These are phyloP conservation scores for Lasiodiplodia theobromae DNA, from an alignment of 2,329 filamentous ascomycete species.

Conservation along the genomic window DNA sequence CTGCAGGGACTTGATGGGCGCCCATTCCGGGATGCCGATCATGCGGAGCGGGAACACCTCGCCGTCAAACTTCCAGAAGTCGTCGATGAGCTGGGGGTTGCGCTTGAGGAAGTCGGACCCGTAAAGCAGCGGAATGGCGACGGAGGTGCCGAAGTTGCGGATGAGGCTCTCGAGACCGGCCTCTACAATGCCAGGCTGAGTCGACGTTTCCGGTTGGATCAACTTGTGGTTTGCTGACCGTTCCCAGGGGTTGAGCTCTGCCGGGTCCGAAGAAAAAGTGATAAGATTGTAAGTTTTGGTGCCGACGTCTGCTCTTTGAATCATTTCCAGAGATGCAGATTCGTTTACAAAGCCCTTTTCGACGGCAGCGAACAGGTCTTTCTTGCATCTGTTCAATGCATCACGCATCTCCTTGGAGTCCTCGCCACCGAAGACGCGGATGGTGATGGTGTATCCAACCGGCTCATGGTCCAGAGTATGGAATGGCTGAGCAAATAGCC, in stretches of 20 bases:
- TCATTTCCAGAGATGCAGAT: neutral
- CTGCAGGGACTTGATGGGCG: constrained; percentile 57
- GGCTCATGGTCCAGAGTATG: constrained; percentile 25
- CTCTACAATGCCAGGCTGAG: constrained; percentile 7
- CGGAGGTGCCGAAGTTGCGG: constrained; percentile 29
- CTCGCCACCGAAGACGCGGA: constrained; percentile 23
- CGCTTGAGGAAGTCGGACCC: constrained; percentile 61
- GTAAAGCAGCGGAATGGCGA: constrained; percentile 32
- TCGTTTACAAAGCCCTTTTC: constrained; percentile 24
- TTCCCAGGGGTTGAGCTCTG: constrained; percentile 18
- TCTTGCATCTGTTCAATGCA: neutral
- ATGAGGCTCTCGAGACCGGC: constrained; percentile 28
- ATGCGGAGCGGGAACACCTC: constrained; percentile 57
- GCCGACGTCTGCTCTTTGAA: constrained; percentile 4
- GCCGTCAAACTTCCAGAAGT: constrained; percentile 61
- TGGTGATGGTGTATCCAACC: constrained; percentile 19
- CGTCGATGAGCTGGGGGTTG: constrained; percentile 58
- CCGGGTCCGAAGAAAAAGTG: constrained; percentile 8
- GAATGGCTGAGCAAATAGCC: constrained; percentile 19
- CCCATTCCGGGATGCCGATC: constrained; percentile 60
- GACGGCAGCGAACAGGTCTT: constrained; percentile 20
- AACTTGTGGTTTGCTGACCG: neutral
- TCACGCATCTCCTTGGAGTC: constrained; percentile 17
- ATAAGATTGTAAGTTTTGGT: neutral
- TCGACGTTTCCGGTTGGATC: neutral